Evolutionary conservation across 2,329 filamentous ascomycete genomes (phyloP), one percentile per base, ranked within the genome.

Genomic region (Nothomitra cinnamomea): DNA sequence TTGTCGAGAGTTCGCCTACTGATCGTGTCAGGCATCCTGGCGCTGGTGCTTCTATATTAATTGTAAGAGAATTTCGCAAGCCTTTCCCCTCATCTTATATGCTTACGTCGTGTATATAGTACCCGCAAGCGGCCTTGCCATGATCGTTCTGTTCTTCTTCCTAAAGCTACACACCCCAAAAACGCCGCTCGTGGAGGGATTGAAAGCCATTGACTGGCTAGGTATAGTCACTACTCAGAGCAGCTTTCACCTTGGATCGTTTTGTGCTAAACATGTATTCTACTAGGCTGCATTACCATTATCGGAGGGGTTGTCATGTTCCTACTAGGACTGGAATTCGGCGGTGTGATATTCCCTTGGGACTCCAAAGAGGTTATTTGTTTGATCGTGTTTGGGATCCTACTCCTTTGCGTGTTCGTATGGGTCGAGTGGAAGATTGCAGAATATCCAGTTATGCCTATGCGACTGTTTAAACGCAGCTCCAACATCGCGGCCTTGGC

Each of bases 291-390:
- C 1, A 59, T 81, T 24, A 69, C 74, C 28, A 78, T 94, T 63
- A 76, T 89, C 22, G 84, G 83, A 42, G 86, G 83, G 19, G 89
- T 85, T 0, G 72, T 94, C 19, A 90, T 94, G 85, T 73, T 94
- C 58, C 77, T 95, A 2, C 79, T 95, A 42, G 89, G 87, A 0
- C 77, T 95, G 10, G 83, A 94, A 62, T 87, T 90, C 57, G 89
- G 88, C 53, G 88, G 87, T 50, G 77, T 87, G 52, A 73, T 74
- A 21, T 79, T 78, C 58, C 83, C 88, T 1, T 94, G 87, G 87
- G 67, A 69, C 52, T 89, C 84, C 0, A 73, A 83, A 1, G 82
- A 78, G 1, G 83, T 89, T 32, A 75, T 94, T 60, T 88, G 84
- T 61, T 73, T 94, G 25, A 73, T 94, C 58, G 69, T 90, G 50